phyloP scores from a whole-genome alignment of 352 stramenopile genomes.

The Globisporangium barbulae region DNA sequence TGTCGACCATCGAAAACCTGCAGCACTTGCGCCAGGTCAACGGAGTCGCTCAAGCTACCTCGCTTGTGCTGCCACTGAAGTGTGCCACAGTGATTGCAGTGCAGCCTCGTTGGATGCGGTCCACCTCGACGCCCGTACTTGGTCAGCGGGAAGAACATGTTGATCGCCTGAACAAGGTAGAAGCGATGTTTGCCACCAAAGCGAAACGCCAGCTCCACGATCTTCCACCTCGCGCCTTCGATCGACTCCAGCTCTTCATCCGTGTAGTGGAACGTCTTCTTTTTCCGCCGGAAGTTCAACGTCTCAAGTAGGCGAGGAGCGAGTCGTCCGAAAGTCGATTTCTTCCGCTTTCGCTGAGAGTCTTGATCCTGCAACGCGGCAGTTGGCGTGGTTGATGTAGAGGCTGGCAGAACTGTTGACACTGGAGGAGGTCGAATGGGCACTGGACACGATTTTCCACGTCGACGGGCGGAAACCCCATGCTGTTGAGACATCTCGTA shows the following conservation, averaged over 20 bases:
- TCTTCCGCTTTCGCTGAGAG: conserved; percentile 37
- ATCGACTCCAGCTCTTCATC: conserved; percentile 77
- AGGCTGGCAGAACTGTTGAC: not conserved
- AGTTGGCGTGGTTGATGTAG: conserved; percentile 13
- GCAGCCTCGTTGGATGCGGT: conserved; percentile 63
- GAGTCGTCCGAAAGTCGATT: conserved; percentile 53
- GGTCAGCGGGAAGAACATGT: conserved; percentile 80
- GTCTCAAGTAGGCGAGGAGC: conserved; percentile 56
- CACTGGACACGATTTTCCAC: conserved; percentile 68
- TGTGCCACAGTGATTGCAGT: conserved; percentile 79
- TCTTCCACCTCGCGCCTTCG: conserved; percentile 82
- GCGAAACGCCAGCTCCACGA: conserved; percentile 81
- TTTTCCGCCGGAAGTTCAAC: conserved; percentile 62
- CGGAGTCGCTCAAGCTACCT: conserved; percentile 56
- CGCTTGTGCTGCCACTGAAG: conserved; percentile 88
- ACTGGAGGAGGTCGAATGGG: conserved; percentile 7
- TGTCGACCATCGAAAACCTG: conserved; percentile 65
- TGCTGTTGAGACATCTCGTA: conserved; percentile 15
- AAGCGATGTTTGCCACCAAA: conserved; percentile 82
- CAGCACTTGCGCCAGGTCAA: conserved; percentile 70
- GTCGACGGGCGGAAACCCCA: conserved; percentile 24
- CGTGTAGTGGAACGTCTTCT: conserved; percentile 73
- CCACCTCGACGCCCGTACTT: conserved; percentile 80
- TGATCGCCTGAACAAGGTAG: conserved; percentile 84
- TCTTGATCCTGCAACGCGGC: conserved; percentile 11